A percentile compares a stretch with the other conserved stretches of the same genome.
phyloP scores from a whole-genome alignment of 345 rosid genomes.

The Nasturtium officinale region DNA sequence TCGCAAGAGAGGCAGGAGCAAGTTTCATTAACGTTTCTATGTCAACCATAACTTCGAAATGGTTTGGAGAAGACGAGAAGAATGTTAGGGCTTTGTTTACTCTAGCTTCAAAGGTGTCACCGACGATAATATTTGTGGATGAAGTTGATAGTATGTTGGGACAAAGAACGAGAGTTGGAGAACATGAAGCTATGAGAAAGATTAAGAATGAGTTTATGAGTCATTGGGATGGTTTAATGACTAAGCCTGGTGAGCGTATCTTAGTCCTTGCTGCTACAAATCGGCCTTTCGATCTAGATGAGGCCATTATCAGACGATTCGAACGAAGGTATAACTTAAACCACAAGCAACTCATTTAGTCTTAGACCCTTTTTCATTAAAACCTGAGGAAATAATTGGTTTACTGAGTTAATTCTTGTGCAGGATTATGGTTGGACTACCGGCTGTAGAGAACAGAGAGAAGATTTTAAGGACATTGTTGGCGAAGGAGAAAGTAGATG shows the following conservation, averaged over 20 bases:
- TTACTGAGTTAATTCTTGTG: neutral
- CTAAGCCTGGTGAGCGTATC: slow-evolving; percentile 76
- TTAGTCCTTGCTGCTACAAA: slow-evolving; percentile 98
- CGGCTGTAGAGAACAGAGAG: slow-evolving; percentile 69
- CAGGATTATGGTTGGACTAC: slow-evolving; percentile 86
- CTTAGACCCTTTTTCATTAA: neutral
- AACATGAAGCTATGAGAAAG: slow-evolving; percentile 92
- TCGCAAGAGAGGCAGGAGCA: slow-evolving; percentile 92
- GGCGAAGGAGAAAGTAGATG: slow-evolving; percentile 68
- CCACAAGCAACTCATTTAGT: neutral
- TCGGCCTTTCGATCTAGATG: slow-evolving; percentile 94
- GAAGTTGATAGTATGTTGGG: slow-evolving; percentile 99
- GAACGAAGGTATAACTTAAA: slow-evolving; percentile 66
- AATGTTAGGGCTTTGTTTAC: slow-evolving; percentile 91
- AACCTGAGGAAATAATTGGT: neutral
- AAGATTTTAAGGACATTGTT: slow-evolving; percentile 66
- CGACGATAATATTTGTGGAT: slow-evolving; percentile 88
- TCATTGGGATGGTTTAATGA: slow-evolving; percentile 90
- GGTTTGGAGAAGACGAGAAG: slow-evolving; percentile 99
- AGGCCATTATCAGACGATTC: slow-evolving; percentile 90
- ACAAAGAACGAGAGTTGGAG: slow-evolving; percentile 87
- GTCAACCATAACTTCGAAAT: slow-evolving; percentile 96
- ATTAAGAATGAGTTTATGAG: slow-evolving; percentile 87
- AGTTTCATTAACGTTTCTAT: slow-evolving; percentile 95
- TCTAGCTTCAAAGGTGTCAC: slow-evolving; percentile 87